phyloP scores from a whole-genome alignment of 1,139 yeast species.

The Chernovozyma sophiae-reginae region DNA sequence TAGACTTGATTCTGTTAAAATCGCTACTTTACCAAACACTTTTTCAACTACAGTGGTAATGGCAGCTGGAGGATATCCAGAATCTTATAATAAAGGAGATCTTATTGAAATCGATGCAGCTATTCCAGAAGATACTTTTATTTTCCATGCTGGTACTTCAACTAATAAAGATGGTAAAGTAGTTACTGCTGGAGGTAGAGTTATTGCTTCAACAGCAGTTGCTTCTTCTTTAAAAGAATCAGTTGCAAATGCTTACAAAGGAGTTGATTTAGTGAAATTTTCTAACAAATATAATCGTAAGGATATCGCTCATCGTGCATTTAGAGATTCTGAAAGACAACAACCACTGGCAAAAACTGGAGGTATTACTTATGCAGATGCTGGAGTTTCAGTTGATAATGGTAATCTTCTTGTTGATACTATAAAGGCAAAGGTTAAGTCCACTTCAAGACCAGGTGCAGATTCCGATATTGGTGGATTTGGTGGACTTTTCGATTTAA shows the following conservation, averaged over 20 bases:
- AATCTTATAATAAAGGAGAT: slow-evolving; percentile 79
- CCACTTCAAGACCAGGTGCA: slow-evolving; percentile 96
- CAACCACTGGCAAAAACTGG: slow-evolving; percentile 13
- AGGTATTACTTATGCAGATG: slow-evolving; percentile 79
- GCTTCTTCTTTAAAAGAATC: slow-evolving; percentile 75
- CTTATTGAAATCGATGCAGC: slow-evolving; percentile 57
- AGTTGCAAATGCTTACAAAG: slow-evolving; percentile 79
- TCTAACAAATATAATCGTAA: slow-evolving; percentile 75
- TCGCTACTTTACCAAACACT: slow-evolving; percentile 55
- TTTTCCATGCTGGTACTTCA: slow-evolving; percentile 95
- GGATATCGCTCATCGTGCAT: slow-evolving; percentile 96
- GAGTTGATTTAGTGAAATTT: slow-evolving; percentile 74
- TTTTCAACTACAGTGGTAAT: slow-evolving; percentile 90
- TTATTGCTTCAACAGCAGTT: slow-evolving; percentile 88
- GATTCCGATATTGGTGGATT: slow-evolving; percentile 98
- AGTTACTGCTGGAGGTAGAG: slow-evolving; percentile 94
- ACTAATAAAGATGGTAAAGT: slow-evolving; percentile 49
- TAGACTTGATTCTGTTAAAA: slow-evolving; percentile 79
- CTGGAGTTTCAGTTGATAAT: slow-evolving; percentile 97
- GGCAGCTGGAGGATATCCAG: slow-evolving; percentile 98
- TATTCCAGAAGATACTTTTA: slow-evolving; percentile 52
- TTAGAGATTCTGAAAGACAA: slow-evolving; percentile 43
- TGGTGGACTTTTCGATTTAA: slow-evolving; percentile 92
- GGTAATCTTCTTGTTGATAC: slow-evolving; percentile 88
- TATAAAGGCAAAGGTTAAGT: slow-evolving; percentile 85